These are phyloP conservation scores for Leccinellum luteum DNA, from an alignment of 768 basidiomycete genomes.

Conservation along the genomic window DNA sequence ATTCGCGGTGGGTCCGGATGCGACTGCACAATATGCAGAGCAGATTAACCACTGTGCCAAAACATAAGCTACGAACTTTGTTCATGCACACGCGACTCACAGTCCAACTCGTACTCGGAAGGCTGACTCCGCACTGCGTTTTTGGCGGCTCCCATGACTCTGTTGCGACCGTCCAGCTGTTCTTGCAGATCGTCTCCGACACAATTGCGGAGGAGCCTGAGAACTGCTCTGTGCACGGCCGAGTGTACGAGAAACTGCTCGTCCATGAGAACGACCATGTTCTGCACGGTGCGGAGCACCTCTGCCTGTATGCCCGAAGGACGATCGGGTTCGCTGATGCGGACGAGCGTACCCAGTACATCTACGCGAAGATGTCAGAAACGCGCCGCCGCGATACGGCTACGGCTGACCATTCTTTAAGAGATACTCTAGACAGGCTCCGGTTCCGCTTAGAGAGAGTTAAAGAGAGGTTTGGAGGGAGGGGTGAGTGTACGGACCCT, in stretches of 20 bases:
- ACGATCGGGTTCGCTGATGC: slow-evolving; percentile 79
- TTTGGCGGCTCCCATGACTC: slow-evolving; percentile 82
- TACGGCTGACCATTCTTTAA: slow-evolving; percentile 71
- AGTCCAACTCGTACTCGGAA: slow-evolving; percentile 87
- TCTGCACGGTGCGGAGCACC: slow-evolving; percentile 81
- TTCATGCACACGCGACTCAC: slow-evolving; percentile 44
- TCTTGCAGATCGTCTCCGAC: slow-evolving; percentile 92
- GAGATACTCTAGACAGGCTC: slow-evolving; percentile 87
- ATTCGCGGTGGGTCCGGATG: slow-evolving; percentile 82
- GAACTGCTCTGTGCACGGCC: slow-evolving; percentile 83
- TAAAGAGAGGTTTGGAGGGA: slow-evolving; percentile 6
- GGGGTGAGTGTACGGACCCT: slow-evolving; percentile 55
- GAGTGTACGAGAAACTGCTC: slow-evolving; percentile 93
- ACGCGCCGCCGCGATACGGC: neutral
- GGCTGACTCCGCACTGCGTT: slow-evolving; percentile 63
- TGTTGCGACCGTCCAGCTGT: slow-evolving; percentile 72
- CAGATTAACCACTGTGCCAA: slow-evolving; percentile 74
- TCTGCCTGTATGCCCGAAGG: slow-evolving; percentile 91
- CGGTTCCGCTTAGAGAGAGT: slow-evolving; percentile 61
- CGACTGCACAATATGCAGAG: slow-evolving; percentile 91
- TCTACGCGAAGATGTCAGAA: slow-evolving; percentile 42
- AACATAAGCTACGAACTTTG: slow-evolving; percentile 5
- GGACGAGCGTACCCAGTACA: slow-evolving; percentile 80
- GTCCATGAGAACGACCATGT: slow-evolving; percentile 88
- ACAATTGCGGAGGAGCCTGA: slow-evolving; percentile 80